Conservation (phyloP, 1,284 basidiomycete genomes). For the Inonotus hispidus region DNA sequence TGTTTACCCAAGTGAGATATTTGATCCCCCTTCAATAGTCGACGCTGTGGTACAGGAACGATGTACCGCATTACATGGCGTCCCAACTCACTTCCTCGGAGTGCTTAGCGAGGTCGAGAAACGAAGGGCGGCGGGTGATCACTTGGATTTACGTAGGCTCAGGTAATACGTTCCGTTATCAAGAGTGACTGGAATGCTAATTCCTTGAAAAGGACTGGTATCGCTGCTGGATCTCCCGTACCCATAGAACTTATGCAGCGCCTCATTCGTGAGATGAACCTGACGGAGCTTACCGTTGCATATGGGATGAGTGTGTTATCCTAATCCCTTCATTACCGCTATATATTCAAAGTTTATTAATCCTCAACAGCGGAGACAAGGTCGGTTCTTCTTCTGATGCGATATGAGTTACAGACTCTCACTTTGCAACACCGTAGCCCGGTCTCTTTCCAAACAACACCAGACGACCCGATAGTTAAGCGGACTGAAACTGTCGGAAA, state of each 20-base stretch:
- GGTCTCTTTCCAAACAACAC: slow-evolving; percentile 74
- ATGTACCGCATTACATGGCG: slow-evolving; percentile 78
- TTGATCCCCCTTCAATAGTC: slow-evolving; percentile 58
- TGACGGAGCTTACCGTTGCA: slow-evolving; percentile 68
- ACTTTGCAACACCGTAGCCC: slow-evolving; percentile 40
- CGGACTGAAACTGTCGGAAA: slow-evolving; percentile 79
- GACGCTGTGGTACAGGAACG: slow-evolving; percentile 59
- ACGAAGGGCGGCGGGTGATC: slow-evolving; percentile 41
- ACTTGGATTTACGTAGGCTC: slow-evolving; percentile 43
- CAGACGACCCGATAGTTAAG: slow-evolving; percentile 61
- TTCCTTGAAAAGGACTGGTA: slow-evolving; percentile 53
- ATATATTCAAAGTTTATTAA: background rate
- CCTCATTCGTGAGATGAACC: slow-evolving; percentile 59
- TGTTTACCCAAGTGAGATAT: slow-evolving; percentile 69
- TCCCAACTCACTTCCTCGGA: slow-evolving; percentile 80
- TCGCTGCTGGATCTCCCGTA: slow-evolving; percentile 73
- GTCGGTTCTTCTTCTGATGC: slow-evolving; percentile 24
- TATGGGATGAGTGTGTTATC: slow-evolving; percentile 70
- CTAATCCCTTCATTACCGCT: background rate
- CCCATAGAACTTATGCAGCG: slow-evolving; percentile 76
- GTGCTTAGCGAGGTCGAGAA: slow-evolving; percentile 62
- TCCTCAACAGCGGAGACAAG: slow-evolving; percentile 49
- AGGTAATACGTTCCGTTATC: slow-evolving; percentile 36
- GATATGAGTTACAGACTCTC: background rate
- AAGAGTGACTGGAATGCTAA: background rate